Evolutionary conservation across 495 filamentous ascomycete species (phyloP), one percentile per base, ranked within the genome.

Genomic region (Penicillium crystallinum): DNA sequence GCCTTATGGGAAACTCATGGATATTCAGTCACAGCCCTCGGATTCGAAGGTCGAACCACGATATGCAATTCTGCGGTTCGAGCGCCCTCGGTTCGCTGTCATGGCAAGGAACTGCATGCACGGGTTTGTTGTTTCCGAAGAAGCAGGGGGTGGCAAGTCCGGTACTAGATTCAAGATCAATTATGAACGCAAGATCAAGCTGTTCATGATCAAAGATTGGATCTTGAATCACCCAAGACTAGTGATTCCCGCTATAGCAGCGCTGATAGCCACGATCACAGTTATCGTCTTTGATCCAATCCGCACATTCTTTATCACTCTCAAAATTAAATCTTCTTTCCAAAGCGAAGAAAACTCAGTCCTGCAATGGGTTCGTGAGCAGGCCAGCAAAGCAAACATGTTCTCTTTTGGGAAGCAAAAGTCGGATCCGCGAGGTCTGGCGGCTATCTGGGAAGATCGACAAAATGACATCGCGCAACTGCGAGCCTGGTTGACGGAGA

Each of bases 91-190:
- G 33, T 84, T 84, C 59, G 81, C 90, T 4, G 86, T 93, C 46
- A 89, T 91, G 79, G 91, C 91, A 8, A 85, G 87, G 53, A 97
- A 95, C 56, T 97, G 92, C 70, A 75, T 97, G 72, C 95, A 97
- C 67, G 95, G 93, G 0, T 89, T 86, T 55, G 75, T 76, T 4
- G 76, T 95, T 4, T 62, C 75, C 0, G 84, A 85, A 44, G 73
- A 77, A 36, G 70, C 74, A 29, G 85, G 85, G 6, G 90, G 89
- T 34, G 89, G 88, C 14, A 88, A 85, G 57, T 60, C 64, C n/a
- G 84, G 84, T 4, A 91, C 91, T 0, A 77, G 77, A 10, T 69
- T 98, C 48, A 85, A 86, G 41, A 76, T 97, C 19, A 85, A 84
- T 1, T 98, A 95, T 57, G 87, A 95, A 62, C 81, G 84, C 52